Evolutionary conservation across 768 basidiomycete species (phyloP).

Genomic region (Mycena rosella): DNA sequence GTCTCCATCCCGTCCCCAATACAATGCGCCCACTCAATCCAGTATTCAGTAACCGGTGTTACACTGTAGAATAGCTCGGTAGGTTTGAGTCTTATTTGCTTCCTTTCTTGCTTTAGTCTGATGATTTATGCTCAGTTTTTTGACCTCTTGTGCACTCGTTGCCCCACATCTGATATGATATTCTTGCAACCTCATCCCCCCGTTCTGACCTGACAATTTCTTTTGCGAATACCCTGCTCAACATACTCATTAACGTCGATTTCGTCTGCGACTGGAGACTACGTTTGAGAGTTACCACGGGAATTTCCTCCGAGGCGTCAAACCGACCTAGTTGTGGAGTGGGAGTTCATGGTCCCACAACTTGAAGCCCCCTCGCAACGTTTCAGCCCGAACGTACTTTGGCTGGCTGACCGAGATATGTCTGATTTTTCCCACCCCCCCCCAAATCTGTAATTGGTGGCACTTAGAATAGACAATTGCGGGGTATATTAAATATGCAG

Average conservation of each 20-base stretch:
- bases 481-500: too few relatives aligned
- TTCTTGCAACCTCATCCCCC: conserved; percentile 18
- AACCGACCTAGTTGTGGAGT: conserved; percentile 2
- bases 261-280: conserved; percentile 16
- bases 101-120: conserved; percentile 18
- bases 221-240: conserved; percentile 19
- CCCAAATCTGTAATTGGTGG: too few relatives aligned
- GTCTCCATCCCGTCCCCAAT: conserved; percentile 21
- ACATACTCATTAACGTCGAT: conserved; percentile 19
- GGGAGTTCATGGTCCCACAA: conserved; percentile 6
- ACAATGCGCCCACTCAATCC: conserved; percentile 19
- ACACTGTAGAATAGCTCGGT: conserved; percentile 16
- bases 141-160: conserved; percentile 19
- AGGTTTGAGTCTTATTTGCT: conserved; percentile 21
- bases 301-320: conserved; percentile 16
- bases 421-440: too few relatives aligned
- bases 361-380: conserved; percentile 1
- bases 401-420: too few relatives aligned
- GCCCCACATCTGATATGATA: conserved; percentile 20
- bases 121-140: conserved; percentile 23
- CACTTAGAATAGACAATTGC: too few relatives aligned
- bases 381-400: conserved; percentile 9
- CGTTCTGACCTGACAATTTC: conserved; percentile 17
- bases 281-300: conserved; percentile 15
- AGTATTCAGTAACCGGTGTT: conserved; percentile 20